Percentiles rank a stretch among this genome's conserved stretches.
Conservation (phyloP, 306 rosid species). For the Castanea crenata region DNA sequence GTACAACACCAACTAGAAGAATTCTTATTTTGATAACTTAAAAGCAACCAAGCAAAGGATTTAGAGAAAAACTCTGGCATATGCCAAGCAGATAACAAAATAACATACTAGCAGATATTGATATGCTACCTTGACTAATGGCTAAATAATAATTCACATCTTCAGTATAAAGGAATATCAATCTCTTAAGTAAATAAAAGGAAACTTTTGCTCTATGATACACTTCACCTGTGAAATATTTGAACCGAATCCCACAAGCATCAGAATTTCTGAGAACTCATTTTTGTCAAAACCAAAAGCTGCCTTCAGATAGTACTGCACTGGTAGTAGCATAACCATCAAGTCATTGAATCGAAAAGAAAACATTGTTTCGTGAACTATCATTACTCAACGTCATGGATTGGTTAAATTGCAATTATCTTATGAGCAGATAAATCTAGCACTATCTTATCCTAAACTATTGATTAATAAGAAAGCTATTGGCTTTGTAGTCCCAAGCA, state of each 20-base stretch:
- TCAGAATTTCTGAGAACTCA: constrained; percentile 66
- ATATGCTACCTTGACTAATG: not conserved
- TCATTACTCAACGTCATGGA: not conserved
- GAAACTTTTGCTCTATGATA: not conserved
- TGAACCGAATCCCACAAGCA: constrained; percentile 73
- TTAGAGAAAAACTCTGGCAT: not conserved
- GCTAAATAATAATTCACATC: not conserved
- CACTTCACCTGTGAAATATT: constrained; percentile 71
- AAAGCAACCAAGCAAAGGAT: not conserved
- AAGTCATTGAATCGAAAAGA: constrained; percentile 11
- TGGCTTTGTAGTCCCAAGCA: not conserved
- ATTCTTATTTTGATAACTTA: not conserved
- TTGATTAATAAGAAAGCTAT: not conserved
- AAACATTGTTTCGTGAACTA: not conserved
- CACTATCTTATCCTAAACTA: not conserved
- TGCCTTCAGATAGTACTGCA: constrained; percentile 85
- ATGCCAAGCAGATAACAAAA: not conserved
- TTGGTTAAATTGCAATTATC: not conserved
- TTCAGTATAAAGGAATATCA: not conserved
- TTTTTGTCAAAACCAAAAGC: constrained; percentile 73
- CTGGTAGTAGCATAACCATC: constrained; percentile 12
- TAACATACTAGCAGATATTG: not conserved
- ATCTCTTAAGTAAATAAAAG: not conserved
- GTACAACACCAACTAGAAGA: not conserved
- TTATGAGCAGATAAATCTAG: not conserved